Percentiles rank a stretch among this genome's conserved stretches.
Evolutionary conservation across 495 filamentous ascomycete genomes (phyloP).

Genomic region (Chaetomium tenue): DNA sequence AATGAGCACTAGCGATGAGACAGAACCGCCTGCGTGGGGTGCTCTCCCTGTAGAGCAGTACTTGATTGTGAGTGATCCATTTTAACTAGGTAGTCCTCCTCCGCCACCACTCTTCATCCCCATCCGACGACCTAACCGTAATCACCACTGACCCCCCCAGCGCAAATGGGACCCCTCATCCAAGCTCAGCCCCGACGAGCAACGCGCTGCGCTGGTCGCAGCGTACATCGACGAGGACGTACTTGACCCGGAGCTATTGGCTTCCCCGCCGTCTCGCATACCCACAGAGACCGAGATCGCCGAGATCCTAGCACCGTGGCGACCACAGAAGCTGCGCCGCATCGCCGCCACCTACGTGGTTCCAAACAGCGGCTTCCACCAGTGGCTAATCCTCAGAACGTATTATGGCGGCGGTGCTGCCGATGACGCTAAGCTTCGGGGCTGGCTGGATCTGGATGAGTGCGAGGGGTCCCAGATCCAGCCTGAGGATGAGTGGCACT

Average conservation of each 20-base stretch:
- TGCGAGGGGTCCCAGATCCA: neutral
- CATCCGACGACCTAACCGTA: too few relatives aligned
- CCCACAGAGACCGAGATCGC: neutral
- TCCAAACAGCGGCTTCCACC: neutral
- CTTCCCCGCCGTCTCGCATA: too few relatives aligned
- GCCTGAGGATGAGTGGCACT: neutral
- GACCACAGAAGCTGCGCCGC: neutral
- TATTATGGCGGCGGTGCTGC: neutral
- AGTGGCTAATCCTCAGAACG: neutral
- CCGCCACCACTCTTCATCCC: neutral
- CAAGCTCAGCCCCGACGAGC: neutral
- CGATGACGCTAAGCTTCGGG: neutral
- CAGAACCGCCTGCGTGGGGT: neutral
- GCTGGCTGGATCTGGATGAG: neutral
- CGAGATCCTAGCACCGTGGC: neutral
- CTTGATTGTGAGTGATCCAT: neutral
- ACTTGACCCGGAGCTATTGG: neutral
- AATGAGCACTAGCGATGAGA: too few relatives aligned
- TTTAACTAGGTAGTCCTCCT: too few relatives aligned
- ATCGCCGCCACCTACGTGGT: neutral
- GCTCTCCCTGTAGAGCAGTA: neutral
- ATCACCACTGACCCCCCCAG: neutral
- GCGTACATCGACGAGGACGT: neutral
- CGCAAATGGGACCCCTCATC: neutral
- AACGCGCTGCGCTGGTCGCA: neutral